Evolutionary conservation across 2,329 filamentous ascomycete species (phyloP).

Genomic region (Cladophialophora bantiana): DNA sequence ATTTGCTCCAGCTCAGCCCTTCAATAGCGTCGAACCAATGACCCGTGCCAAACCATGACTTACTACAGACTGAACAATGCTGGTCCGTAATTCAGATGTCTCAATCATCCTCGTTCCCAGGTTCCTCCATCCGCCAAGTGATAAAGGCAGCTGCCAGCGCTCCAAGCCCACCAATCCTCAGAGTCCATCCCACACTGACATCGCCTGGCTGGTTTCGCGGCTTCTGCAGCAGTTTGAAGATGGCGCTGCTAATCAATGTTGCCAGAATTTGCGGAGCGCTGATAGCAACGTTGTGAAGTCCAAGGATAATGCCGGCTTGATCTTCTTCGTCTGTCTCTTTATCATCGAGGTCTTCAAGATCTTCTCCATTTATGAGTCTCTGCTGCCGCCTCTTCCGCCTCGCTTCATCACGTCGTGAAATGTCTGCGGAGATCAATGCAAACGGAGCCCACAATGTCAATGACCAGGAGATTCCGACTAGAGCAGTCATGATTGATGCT

Average conservation of each 20-base stretch:
- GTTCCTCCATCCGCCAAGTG: constrained; percentile 40
- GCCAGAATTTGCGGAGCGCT: constrained; percentile 91
- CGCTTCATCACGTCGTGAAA: constrained; percentile 77
- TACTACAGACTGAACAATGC: not conserved
- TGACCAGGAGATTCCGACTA: constrained; percentile 91
- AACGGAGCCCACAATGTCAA: constrained; percentile 94
- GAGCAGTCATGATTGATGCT: constrained; percentile 77
- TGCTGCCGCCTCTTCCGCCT: constrained; percentile 56
- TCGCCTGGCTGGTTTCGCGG: constrained; percentile 84
- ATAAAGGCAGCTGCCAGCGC: constrained; percentile 74
- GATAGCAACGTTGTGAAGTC: constrained; percentile 94
- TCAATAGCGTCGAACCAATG: not conserved
- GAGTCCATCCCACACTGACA: constrained; percentile 83
- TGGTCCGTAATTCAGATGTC: constrained; percentile 11
- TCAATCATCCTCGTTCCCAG: constrained; percentile 28
- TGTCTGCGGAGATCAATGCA: constrained; percentile 91
- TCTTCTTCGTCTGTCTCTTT: constrained; percentile 62
- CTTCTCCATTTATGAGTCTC: constrained; percentile 41
- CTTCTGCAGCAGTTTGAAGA: constrained; percentile 88
- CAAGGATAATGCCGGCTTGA: constrained; percentile 87
- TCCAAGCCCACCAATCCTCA: constrained; percentile 81
- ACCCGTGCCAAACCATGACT: not conserved
- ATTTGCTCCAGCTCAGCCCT: not conserved
- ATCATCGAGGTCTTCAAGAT: constrained; percentile 40
- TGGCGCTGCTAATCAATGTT: constrained; percentile 79